phyloP scores from a whole-genome alignment of 2,329 filamentous ascomycete species.

The Rhynchosporium secalis region DNA sequence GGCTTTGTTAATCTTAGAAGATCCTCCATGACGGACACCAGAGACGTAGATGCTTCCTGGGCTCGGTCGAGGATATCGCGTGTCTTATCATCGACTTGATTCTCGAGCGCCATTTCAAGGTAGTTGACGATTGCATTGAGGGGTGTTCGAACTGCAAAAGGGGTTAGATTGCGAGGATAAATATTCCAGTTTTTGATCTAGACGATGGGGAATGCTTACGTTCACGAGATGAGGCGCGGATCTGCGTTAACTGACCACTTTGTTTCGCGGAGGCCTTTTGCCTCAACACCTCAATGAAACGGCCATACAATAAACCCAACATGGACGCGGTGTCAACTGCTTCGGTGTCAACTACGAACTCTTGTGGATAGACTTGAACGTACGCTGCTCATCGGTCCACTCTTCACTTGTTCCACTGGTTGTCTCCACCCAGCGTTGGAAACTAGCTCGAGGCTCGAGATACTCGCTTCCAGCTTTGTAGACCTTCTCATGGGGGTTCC shows the following conservation, averaged over 20 bases:
- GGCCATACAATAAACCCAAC: conserved; percentile 30
- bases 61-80: conserved; percentile 28
- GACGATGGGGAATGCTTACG: neutral
- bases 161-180: neutral
- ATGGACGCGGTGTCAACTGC: conserved; percentile 31
- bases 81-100: conserved; percentile 26
- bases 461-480: conserved; percentile 26
- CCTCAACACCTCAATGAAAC: conserved; percentile 34
- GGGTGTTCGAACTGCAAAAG: conserved; percentile 25
- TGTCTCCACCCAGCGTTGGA: conserved; percentile 30
- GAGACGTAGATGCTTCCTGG: conserved; percentile 28
- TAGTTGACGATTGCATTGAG: conserved; percentile 33
- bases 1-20: conserved; percentile 30
- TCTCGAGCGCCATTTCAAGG: conserved; percentile 32
- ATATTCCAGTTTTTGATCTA: too few relatives aligned
- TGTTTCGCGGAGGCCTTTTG: conserved; percentile 28
- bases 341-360: neutral
- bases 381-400: conserved; percentile 33
- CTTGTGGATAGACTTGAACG: neutral
- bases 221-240: conserved; percentile 32
- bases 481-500: conserved; percentile 31
- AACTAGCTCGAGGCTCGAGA: conserved; percentile 32
- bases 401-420: conserved; percentile 27
- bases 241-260: conserved; percentile 27
- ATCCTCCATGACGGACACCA: conserved; percentile 30